phyloP scores from a whole-genome alignment of 163 green algal genomes.

The Scenedesmus sp. region DNA sequence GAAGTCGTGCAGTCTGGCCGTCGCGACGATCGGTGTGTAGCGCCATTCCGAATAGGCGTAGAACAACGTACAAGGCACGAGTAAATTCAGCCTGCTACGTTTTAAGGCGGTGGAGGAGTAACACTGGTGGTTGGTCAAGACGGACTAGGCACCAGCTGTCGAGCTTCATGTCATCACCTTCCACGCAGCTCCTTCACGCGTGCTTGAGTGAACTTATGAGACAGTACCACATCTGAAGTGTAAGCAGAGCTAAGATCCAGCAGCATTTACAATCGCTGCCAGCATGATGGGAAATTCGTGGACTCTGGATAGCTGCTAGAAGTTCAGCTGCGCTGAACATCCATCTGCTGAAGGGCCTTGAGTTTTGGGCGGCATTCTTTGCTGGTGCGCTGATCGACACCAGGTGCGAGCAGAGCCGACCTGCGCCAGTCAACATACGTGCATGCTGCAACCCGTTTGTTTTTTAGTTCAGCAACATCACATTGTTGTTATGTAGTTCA shows the following conservation, averaged over 20 bases:
- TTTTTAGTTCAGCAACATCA: not conserved
- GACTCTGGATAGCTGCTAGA: not conserved
- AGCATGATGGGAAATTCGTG: not conserved
- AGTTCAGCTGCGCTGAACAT: not conserved
- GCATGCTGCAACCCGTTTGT: not conserved
- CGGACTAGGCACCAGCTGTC: too few species aligned
- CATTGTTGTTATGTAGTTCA: not conserved
- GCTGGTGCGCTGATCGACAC: not conserved
- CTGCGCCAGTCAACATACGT: not conserved
- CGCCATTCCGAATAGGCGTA: too few species aligned
- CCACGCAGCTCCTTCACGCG: not conserved
- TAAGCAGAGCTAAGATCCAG: not conserved
- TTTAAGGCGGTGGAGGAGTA: too few species aligned
- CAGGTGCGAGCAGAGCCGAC: not conserved
- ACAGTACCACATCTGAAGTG: not conserved
- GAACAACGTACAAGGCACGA: too few species aligned
- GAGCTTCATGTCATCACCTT: not conserved
- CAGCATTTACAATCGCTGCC: not conserved
- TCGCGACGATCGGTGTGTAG: not conserved
- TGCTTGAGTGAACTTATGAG: not conserved
- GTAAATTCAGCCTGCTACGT: too few species aligned
- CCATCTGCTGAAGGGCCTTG: not conserved
- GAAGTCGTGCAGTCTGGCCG: not conserved
- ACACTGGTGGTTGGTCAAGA: too few species aligned
- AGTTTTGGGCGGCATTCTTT: not conserved